phyloP scores from a whole-genome alignment of 345 rosid species.

The Eucalyptus guilfoylei region DNA sequence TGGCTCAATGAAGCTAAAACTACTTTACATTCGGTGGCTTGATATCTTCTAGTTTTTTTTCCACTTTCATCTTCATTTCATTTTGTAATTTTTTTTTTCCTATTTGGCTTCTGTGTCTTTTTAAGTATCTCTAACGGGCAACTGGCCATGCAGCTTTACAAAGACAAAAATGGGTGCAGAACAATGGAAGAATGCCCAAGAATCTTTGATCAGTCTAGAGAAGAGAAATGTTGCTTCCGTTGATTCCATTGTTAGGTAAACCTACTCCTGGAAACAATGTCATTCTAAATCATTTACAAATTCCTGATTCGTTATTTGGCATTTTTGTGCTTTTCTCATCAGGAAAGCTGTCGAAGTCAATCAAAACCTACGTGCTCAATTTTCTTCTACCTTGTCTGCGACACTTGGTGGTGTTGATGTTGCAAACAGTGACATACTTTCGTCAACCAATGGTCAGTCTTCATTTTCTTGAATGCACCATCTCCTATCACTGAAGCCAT shows the following conservation, averaged over 20 bases:
- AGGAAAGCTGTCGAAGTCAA: slow-evolving; percentile 84
- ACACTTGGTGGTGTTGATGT: slow-evolving; percentile 51
- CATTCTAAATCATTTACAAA: not conserved
- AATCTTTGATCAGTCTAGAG: slow-evolving; percentile 72
- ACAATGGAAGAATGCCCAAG: slow-evolving; percentile 88
- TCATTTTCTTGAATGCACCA: not conserved
- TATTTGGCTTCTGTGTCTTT: not conserved
- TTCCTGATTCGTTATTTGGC: not conserved
- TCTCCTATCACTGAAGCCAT: not conserved
- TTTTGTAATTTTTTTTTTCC: not conserved
- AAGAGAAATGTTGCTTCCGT: slow-evolving; percentile 76
- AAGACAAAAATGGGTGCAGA: slow-evolving; percentile 68
- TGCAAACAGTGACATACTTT: slow-evolving; percentile 50
- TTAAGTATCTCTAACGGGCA: not conserved
- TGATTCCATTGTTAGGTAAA: slow-evolving; percentile 77
- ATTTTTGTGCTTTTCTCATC: not conserved
- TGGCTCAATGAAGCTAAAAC: not conserved
- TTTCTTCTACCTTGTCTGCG: slow-evolving; percentile 70
- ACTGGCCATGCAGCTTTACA: slow-evolving; percentile 34
- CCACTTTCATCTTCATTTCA: not conserved
- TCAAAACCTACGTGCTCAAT: slow-evolving; percentile 42
- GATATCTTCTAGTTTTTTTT: not conserved
- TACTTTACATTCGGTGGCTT: not conserved
- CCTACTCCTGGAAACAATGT: not conserved
- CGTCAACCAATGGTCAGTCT: slow-evolving; percentile 74